A percentile compares a stretch with the other conserved stretches of the same genome.
phyloP scores from a whole-genome alignment of 257 asterid species.

The Solanum rostratum region DNA sequence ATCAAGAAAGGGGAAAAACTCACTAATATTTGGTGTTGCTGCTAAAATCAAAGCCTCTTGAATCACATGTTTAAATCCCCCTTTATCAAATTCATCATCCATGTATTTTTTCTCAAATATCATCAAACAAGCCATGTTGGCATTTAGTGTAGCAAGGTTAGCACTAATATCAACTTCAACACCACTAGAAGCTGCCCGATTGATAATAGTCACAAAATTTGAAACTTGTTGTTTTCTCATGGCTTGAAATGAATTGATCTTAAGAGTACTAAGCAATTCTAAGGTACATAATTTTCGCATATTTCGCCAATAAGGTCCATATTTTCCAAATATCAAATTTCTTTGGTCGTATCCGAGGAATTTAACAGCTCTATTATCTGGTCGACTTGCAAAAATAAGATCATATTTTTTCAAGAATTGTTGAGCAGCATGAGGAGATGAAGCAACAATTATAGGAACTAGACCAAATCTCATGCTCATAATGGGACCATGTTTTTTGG shows the following conservation, averaged over 20 bases:
- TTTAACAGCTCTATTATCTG: not conserved
- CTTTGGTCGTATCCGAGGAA: not conserved
- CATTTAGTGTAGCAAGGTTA: not conserved
- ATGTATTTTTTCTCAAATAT: not conserved
- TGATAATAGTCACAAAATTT: not conserved
- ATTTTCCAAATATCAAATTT: not conserved
- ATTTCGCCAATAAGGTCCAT: constrained; percentile 13
- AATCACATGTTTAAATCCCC: constrained; percentile 1
- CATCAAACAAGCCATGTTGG: not conserved
- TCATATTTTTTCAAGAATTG: constrained; percentile 9
- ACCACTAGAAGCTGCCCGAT: not conserved
- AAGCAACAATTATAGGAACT: constrained; percentile 1
- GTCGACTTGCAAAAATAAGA: not conserved
- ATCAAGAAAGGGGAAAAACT: constrained; percentile 1
- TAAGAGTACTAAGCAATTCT: not conserved
- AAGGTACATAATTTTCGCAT: constrained; percentile 1
- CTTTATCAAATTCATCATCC: constrained; percentile 1
- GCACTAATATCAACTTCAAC: not conserved
- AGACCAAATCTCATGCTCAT: constrained; percentile 3
- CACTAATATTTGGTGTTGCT: not conserved
- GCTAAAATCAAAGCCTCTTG: not conserved
- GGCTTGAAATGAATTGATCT: not conserved
- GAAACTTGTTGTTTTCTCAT: constrained; percentile 8
- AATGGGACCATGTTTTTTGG: constrained; percentile 3
- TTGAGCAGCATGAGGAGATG: constrained; percentile 15